Base-by-base conservation (phyloP, 2,329 filamentous ascomycete genomes). In the Calonectria hongkongensis region DNA sequence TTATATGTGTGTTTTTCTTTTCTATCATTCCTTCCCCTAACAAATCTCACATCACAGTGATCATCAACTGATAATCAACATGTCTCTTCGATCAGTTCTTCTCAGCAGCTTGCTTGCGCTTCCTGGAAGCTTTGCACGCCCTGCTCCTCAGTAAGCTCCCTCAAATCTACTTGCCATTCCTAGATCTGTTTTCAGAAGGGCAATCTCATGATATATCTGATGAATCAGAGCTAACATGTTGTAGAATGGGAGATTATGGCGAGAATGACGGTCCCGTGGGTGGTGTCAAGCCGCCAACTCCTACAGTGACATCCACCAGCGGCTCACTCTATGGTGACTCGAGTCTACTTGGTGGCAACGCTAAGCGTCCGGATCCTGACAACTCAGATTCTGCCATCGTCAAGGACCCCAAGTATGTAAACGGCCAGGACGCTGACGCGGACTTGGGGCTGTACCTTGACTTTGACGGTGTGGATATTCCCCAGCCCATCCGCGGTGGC, bases 401-500 rank as follows among this genome's bases (percentile, higher is more conserved):
- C 0, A 51, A 78, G 2, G 71, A 86, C 43, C 82, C 84, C 0
- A 74, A 87, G 45, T 83, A 88, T 12, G 87, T 88, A 12, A 81
- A 84, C 0, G 89, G 88, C 0, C 90, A 92, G 76, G 86, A 86
- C 1, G 87, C 87, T 0, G 84, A 88, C 60, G 82, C 85, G 0
- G 81, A 88, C 12, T 82, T 90, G 16, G 90, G 90, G 10, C 43
- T 68, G 39, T 68, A 58, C 41, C 51, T 68, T 9, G 36, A 68
- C 39, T 68, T 68, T 58, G 65, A 68, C 16, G 51, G 16, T 16
- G 41, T 8, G 18, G 51, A 68, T 3, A 12, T 25, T 33, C 65
- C 65, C 13, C 51, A 68, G 41, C 65, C 65, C 25, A 58, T 68
- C n/a, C 65, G 65, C 15, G 65, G 65, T n/a, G 48, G 48, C 13